Evolutionary conservation across 768 basidiomycete genomes (phyloP), one percentile per base, ranked within the genome.

Genomic region (Neoboletus brunneissimus): DNA sequence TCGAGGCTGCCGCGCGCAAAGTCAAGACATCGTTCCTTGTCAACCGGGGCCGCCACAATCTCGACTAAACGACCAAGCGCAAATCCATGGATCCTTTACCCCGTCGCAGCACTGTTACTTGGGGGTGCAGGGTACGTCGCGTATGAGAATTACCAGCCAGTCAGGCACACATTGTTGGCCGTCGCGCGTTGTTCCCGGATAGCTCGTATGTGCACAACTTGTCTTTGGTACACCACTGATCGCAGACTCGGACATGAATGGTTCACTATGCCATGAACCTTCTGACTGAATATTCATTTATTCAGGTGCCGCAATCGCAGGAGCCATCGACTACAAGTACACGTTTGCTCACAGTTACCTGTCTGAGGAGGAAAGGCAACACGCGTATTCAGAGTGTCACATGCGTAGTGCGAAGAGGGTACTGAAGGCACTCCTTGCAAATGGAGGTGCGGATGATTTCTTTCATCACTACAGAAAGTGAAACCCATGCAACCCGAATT

Each of bases 381-480:
- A 77, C 3, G 87, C 88, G 3, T 79, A 83, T 61, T 90, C 90
- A 15, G 75, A 83, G 32, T 96, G 94, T 70, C 96, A 99, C 75
- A 80, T 73, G 48, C 81, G 94, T 45, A 94, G 91, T 67, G 94
- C 94, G 8, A 68, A 77, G 53, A 79, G 93, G 54, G 83, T 97
- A 40, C 75, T 95, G 59, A 81, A 80, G 58, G 92, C 93, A n/a
- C 76, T 98, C 44, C 78, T 94, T 51, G 87, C 85, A 7, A 97
- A 98, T 64, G 94, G 94, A 77, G 89, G 91, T 86, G 47, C 53
- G 80, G 70, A 46, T 44, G 3, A 23, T 55, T 29, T 29, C 29
- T 29, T 50, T 16, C n/a, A 43, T 49, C 27, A 38, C 31, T 42
- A 22, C 55, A n/a, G 15, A 13, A 23, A 20, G 11, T 48, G 25